Conservation (phyloP, 768 basidiomycete species). For the Agaricus blazei region DNA sequence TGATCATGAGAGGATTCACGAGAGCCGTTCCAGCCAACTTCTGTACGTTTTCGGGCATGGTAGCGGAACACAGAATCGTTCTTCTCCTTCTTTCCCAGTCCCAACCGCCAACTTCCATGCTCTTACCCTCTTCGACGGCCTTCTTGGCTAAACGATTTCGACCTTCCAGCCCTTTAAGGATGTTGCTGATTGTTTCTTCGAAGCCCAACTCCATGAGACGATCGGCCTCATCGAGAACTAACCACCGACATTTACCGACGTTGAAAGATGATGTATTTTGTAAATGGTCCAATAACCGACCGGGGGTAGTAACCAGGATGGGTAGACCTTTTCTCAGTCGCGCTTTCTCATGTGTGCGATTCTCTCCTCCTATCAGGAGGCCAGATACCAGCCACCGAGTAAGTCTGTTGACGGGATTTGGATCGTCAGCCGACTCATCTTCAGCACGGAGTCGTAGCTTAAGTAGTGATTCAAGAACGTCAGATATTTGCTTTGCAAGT, state of each 20-base stretch:
- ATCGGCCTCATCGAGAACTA: slow-evolving; percentile 96
- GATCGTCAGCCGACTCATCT: slow-evolving; percentile 47
- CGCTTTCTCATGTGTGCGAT: slow-evolving; percentile 92
- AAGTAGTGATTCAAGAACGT: slow-evolving; percentile 83
- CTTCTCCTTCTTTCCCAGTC: slow-evolving; percentile 74
- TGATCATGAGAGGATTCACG: slow-evolving; percentile 76
- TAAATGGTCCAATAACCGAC: slow-evolving; percentile 90
- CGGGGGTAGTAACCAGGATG: slow-evolving; percentile 93
- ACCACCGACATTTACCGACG: slow-evolving; percentile 90
- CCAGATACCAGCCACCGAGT: slow-evolving; percentile 95
- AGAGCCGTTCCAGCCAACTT: slow-evolving; percentile 84
- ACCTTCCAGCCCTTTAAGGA: slow-evolving; percentile 83
- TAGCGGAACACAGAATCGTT: slow-evolving; percentile 94
- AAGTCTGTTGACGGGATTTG: slow-evolving; percentile 38
- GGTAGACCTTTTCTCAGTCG: slow-evolving; percentile 91
- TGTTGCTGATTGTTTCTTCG: slow-evolving; percentile 90
- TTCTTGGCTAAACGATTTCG: slow-evolving; percentile 67
- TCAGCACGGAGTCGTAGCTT: slow-evolving; percentile 65
- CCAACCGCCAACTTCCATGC: slow-evolving; percentile 77
- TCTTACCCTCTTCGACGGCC: slow-evolving; percentile 62
- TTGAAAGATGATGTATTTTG: slow-evolving; percentile 94
- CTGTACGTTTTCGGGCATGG: slow-evolving; percentile 92
- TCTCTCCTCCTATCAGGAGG: slow-evolving; percentile 90
- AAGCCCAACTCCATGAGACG: slow-evolving; percentile 97
- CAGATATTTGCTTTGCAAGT: slow-evolving; percentile 93